Conservation (phyloP, 2,329 filamentous ascomycete species). For the Arthrobotrys sinensis region DNA sequence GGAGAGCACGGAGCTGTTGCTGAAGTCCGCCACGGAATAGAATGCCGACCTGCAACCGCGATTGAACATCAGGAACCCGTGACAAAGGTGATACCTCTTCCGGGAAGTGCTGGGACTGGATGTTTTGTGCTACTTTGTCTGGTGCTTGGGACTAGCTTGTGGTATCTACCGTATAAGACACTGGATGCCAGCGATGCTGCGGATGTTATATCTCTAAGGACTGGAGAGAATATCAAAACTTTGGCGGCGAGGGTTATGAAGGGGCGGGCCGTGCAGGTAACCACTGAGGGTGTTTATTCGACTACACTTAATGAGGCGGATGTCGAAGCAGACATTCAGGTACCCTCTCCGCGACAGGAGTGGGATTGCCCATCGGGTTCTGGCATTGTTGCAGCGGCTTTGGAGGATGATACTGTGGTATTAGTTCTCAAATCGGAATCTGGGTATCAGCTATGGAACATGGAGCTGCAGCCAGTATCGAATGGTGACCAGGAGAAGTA, state of each 20-base stretch:
- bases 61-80: constrained; percentile 43
- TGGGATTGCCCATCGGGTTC: constrained; percentile 50
- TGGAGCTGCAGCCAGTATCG: constrained; percentile 37
- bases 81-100: constrained; percentile 51
- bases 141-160: constrained; percentile 39
- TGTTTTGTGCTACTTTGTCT: constrained; percentile 42
- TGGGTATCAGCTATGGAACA: constrained; percentile 48
- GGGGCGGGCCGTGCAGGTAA: constrained; percentile 47
- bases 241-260: constrained; percentile 28
- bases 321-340: constrained; percentile 47
- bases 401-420: constrained; percentile 30
- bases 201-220: constrained; percentile 41
- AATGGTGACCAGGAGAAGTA: constrained; percentile 50
- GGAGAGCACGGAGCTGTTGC: constrained; percentile 76
- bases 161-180: constrained; percentile 45
- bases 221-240: constrained; percentile 41
- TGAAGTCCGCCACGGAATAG: constrained; percentile 79
- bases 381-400: constrained; percentile 30
- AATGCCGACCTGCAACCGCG: constrained; percentile 73
- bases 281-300: constrained; percentile 47
- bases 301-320: constrained; percentile 47
- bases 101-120: constrained; percentile 31
- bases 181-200: constrained; percentile 45
- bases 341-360: constrained; percentile 47
- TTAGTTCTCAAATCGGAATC: constrained; percentile 32